Evolutionary conservation across 2,329 filamentous ascomycete species (phyloP).

Genomic region (Alternaria sp.): DNA sequence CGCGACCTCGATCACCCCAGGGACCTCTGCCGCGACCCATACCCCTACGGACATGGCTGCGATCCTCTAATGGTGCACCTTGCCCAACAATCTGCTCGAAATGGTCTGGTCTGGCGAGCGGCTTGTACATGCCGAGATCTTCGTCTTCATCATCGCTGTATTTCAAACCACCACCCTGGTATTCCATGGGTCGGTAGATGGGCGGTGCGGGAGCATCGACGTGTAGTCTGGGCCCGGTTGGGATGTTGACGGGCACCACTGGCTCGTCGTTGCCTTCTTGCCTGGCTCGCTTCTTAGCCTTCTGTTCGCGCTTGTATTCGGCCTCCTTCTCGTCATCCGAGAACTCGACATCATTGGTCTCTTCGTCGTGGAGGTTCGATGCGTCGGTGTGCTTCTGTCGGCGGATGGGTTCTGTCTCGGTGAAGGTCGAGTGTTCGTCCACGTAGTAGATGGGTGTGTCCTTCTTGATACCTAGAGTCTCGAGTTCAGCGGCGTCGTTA

Average conservation of each 20-base stretch:
- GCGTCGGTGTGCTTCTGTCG: constrained; percentile 87
- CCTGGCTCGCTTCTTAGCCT: constrained; percentile 64
- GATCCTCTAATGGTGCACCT: constrained; percentile 45
- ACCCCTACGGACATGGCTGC: constrained; percentile 46
- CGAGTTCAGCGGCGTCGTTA: constrained; percentile 70
- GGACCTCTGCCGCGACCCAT: constrained; percentile 40
- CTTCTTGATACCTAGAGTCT: constrained; percentile 68
- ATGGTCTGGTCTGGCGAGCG: constrained; percentile 55
- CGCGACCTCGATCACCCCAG: constrained; percentile 46
- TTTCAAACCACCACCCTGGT: constrained; percentile 46
- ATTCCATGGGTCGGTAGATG: constrained; percentile 31
- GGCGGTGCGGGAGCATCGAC: constrained; percentile 22
- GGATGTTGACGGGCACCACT: constrained; percentile 22
- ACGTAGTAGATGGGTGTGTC: constrained; percentile 81
- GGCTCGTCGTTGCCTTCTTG: constrained; percentile 35
- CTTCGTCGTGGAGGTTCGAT: constrained; percentile 93
- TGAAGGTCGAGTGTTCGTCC: constrained; percentile 76
- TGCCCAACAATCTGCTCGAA: constrained; percentile 54
- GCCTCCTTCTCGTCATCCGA: constrained; percentile 96
- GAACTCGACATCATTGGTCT: constrained; percentile 91
- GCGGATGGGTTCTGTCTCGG: constrained; percentile 84
- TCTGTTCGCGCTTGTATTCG: constrained; percentile 67
- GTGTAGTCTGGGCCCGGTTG: constrained; percentile 27
- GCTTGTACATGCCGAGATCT: constrained; percentile 55
- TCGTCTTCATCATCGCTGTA: constrained; percentile 55